Evolutionary conservation across 169 alveolate species (phyloP).

Genomic region (Plasmodium relictum): DNA sequence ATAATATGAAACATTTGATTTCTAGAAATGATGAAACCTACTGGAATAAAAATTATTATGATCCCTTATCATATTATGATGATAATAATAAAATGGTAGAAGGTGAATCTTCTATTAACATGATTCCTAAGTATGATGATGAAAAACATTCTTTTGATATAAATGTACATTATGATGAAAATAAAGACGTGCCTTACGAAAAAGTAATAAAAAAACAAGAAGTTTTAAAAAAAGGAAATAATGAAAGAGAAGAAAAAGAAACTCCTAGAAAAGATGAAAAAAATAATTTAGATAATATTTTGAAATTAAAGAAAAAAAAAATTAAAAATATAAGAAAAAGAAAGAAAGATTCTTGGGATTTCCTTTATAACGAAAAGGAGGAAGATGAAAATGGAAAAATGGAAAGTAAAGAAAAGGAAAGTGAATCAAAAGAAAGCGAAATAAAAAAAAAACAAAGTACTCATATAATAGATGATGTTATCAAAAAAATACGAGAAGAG

Average conservation of each 20-base stretch:
- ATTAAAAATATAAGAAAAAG: slow-evolving; percentile 51
- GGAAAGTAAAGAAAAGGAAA: neutral
- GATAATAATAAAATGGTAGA: slow-evolving; percentile 31
- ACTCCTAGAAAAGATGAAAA: neutral
- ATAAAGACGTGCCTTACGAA: neutral
- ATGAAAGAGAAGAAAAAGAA: slow-evolving; percentile 8
- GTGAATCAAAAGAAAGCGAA: neutral
- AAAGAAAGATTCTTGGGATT: slow-evolving; percentile 67
- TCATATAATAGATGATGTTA: slow-evolving; percentile 43
- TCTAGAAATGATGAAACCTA: slow-evolving; percentile 50
- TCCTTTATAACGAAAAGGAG: slow-evolving; percentile 26
- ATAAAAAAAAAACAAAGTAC: slow-evolving; percentile 6
- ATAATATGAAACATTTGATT: slow-evolving; percentile 31
- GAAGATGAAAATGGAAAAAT: neutral
- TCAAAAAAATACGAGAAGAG: slow-evolving; percentile 54
- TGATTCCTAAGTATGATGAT: slow-evolving; percentile 62
- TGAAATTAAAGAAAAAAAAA: slow-evolving; percentile 55
- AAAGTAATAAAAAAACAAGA: slow-evolving; percentile 1
- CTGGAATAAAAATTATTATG: slow-evolving; percentile 64
- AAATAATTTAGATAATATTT: neutral
- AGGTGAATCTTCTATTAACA: slow-evolving; percentile 20
- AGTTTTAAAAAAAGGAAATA: neutral
- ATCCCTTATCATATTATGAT: slow-evolving; percentile 59
- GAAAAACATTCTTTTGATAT: slow-evolving; percentile 35
- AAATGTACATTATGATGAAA: slow-evolving; percentile 22